A percentile compares a stretch with the other conserved stretches of the same genome.
Evolutionary conservation across 345 rosid genomes (phyloP).

Genomic region (Orychophragmus violaceus): DNA sequence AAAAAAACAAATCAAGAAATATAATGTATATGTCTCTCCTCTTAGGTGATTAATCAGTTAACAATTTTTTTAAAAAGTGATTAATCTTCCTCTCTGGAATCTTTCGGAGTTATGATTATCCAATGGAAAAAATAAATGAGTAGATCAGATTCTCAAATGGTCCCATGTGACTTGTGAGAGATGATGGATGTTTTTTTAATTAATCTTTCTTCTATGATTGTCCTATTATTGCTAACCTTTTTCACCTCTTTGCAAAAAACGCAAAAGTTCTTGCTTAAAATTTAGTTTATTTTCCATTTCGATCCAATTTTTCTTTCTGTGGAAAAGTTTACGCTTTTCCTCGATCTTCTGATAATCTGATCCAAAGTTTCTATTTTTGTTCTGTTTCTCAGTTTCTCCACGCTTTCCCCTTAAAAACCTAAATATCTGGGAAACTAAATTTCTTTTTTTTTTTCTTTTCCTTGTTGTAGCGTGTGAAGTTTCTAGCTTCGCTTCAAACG

Average conservation of each 20-base stretch:
- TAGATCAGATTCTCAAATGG: slow-evolving; percentile 5
- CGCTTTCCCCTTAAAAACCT: too few relatives aligned
- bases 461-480: not conserved
- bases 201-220: slow-evolving; percentile 11
- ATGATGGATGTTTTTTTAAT: not conserved
- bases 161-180: slow-evolving; percentile 11
- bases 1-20: too few relatives aligned
- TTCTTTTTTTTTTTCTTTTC: not conserved
- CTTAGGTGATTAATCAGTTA: not conserved
- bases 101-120: not conserved
- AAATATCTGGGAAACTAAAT: too few relatives aligned
- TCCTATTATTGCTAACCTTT: slow-evolving; percentile 16
- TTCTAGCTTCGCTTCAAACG: slow-evolving; percentile 11
- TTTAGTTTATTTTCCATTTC: not conserved
- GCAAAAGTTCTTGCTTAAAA: not conserved
- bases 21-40: too few relatives aligned
- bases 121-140: not conserved
- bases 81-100: not conserved
- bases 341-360: not conserved
- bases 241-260: not conserved
- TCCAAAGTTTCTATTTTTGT: slow-evolving; percentile 2
- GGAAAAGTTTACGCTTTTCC: not conserved
- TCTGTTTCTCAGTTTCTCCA: not conserved
- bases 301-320: not conserved
- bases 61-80: not conserved